Conservation (phyloP, 2,329 filamentous ascomycete species). For the Sphaerulina vaccinii region DNA sequence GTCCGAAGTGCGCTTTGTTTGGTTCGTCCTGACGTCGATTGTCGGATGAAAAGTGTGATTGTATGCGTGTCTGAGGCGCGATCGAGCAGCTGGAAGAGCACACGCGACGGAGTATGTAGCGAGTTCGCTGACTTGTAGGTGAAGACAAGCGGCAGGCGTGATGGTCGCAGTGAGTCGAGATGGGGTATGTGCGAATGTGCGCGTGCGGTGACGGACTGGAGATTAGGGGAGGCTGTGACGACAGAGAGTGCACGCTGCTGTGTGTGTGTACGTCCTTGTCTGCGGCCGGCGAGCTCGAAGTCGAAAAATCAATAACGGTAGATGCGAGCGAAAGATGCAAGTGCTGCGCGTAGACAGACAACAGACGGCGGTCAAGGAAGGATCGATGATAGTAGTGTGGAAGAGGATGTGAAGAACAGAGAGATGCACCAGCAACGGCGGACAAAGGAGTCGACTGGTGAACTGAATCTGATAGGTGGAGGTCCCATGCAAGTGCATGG, state of each 20-base stretch:
- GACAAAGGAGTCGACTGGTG: too few species aligned
- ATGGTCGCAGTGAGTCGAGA: slow-evolving; percentile 5
- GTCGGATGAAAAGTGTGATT: slow-evolving; percentile 1
- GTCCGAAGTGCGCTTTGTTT: slow-evolving; percentile 12
- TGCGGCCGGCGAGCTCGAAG: neutral
- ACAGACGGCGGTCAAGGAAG: neutral
- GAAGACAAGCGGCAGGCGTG: slow-evolving; percentile 4
- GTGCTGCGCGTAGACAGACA: neutral
- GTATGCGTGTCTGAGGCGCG: neutral
- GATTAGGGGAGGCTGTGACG: slow-evolving; percentile 1
- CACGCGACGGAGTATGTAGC: neutral
- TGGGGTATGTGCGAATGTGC: neutral
- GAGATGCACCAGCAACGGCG: neutral
- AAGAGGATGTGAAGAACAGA: neutral
- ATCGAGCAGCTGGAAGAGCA: neutral
- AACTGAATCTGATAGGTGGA: neutral
- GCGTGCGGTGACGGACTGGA: neutral
- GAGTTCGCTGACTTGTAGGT: neutral
- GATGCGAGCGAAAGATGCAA: neutral
- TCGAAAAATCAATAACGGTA: neutral
- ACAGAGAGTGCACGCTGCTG: neutral
- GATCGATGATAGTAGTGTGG: neutral
- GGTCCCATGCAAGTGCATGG: too few species aligned
- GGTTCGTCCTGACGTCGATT: slow-evolving; percentile 7
- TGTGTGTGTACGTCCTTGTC: neutral